phyloP scores from a whole-genome alignment of 768 basidiomycete genomes.

The Tulasnella sp. region DNA sequence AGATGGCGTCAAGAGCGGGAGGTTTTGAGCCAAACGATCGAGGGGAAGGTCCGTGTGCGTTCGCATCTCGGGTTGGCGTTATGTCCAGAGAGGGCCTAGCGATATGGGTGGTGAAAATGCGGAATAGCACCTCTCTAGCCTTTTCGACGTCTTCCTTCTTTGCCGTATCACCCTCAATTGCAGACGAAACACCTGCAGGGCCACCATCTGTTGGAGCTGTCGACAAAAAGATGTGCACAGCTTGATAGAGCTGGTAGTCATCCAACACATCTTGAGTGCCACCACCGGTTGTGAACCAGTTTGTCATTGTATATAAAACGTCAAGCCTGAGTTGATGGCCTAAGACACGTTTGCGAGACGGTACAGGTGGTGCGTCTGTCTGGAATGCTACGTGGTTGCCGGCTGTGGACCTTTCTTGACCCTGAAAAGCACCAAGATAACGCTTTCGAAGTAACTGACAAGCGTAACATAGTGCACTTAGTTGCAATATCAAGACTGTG shows the following conservation, averaged over 20 bases:
- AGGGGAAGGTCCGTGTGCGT: slow-evolving; percentile 4
- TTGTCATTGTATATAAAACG: slow-evolving; percentile 31
- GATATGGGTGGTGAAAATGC: slow-evolving; percentile 42
- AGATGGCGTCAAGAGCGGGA: slow-evolving; percentile 50
- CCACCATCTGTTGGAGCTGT: slow-evolving; percentile 38
- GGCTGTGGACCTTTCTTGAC: slow-evolving; percentile 34
- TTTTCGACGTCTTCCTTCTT: slow-evolving; percentile 26
- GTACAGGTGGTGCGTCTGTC: not conserved
- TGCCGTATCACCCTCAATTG: not conserved
- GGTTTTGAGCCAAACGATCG: slow-evolving; percentile 32
- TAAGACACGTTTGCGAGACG: not conserved
- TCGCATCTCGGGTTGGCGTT: slow-evolving; percentile 1
- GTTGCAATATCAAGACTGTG: not conserved
- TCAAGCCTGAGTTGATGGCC: slow-evolving; percentile 15
- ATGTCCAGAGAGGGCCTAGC: slow-evolving; percentile 37
- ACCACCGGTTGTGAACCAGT: slow-evolving; percentile 61
- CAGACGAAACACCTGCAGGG: slow-evolving; percentile 29
- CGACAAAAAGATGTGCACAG: slow-evolving; percentile 47
- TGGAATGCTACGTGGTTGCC: slow-evolving; percentile 21
- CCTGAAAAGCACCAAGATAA: slow-evolving; percentile 42
- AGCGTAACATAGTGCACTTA: not conserved
- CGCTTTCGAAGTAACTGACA: slow-evolving; percentile 61
- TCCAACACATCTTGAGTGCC: slow-evolving; percentile 72
- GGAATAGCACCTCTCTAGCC: slow-evolving; percentile 30
- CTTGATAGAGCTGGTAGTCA: slow-evolving; percentile 48